Evolutionary conservation across 2,329 filamentous ascomycete species (phyloP).

Genomic region (Ophiocordyceps camponoti-saundersi): DNA sequence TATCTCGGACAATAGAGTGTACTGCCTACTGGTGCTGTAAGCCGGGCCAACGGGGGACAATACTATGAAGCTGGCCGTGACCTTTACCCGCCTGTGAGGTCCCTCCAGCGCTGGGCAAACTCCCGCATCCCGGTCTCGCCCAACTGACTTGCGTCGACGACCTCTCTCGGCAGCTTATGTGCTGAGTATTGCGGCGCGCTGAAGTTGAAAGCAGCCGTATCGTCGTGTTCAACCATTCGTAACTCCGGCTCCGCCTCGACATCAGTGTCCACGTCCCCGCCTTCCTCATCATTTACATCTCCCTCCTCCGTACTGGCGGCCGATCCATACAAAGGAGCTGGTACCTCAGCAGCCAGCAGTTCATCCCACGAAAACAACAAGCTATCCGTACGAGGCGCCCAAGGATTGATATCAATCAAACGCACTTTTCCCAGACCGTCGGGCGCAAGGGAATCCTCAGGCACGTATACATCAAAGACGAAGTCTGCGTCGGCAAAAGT

Average conservation of each 20-base stretch:
- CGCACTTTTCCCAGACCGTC: slow-evolving; percentile 57
- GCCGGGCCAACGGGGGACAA: neutral
- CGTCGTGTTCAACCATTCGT: slow-evolving; percentile 64
- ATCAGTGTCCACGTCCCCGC: slow-evolving; percentile 28
- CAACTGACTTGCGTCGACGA: slow-evolving; percentile 54
- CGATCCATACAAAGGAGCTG: slow-evolving; percentile 35
- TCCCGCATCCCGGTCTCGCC: slow-evolving; percentile 66
- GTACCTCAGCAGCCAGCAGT: slow-evolving; percentile 54
- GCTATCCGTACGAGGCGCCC: slow-evolving; percentile 78
- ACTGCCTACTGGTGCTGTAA: too few species aligned
- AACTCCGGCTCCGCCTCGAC: slow-evolving; percentile 58
- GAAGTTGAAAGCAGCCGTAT: slow-evolving; percentile 80
- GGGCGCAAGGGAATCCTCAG: slow-evolving; percentile 37
- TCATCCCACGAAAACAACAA: slow-evolving; percentile 83
- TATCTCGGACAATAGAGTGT: too few species aligned
- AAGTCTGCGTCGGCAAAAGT: slow-evolving; percentile 76
- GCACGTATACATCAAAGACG: slow-evolving; percentile 84
- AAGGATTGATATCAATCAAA: slow-evolving; percentile 89
- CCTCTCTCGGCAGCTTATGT: slow-evolving; percentile 86
- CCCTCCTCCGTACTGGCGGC: slow-evolving; percentile 13
- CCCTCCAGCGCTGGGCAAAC: slow-evolving; percentile 61
- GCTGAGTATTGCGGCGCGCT: slow-evolving; percentile 78
- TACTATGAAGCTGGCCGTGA: too few species aligned
- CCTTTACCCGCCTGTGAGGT: slow-evolving; percentile 21
- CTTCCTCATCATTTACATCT: slow-evolving; percentile 19